A percentile compares a stretch with the other conserved stretches of the same genome.
These are phyloP conservation scores for Nakataea oryzae DNA, from an alignment of 2,329 filamentous ascomycete species.

Conservation along the genomic window DNA sequence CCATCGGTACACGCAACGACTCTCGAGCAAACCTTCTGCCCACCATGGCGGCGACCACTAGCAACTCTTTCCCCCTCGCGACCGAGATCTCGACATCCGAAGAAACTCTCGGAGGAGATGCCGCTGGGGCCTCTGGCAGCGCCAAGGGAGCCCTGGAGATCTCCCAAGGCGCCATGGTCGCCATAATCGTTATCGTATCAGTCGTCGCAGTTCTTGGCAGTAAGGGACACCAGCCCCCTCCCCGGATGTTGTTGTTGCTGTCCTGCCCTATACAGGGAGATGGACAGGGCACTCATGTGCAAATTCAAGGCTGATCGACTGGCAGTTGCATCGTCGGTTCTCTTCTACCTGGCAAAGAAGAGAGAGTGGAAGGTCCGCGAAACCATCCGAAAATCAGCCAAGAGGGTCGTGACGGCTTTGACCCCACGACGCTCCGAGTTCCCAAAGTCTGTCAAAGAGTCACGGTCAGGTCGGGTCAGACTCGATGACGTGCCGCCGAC, in stretches of 20 bases:
- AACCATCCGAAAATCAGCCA: constrained; percentile 58
- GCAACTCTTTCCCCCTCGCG: constrained; percentile 29
- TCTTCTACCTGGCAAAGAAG: constrained; percentile 77
- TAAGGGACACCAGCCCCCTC: constrained; percentile 23
- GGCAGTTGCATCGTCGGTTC: constrained; percentile 50
- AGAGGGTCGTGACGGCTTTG: constrained; percentile 48
- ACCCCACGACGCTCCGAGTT: constrained; percentile 54
- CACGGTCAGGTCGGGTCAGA: constrained; percentile 27
- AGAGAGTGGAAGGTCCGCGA: constrained; percentile 72
- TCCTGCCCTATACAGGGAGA: background rate
- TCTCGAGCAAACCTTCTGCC: background rate
- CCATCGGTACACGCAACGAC: background rate
- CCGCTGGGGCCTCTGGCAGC: constrained; percentile 55
- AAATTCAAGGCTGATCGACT: background rate
- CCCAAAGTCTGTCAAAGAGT: constrained; percentile 43
- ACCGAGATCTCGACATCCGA: constrained; percentile 26
- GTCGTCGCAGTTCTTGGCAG: constrained; percentile 58
- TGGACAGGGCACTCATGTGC: background rate
- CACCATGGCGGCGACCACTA: constrained; percentile 26
- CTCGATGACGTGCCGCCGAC: constrained; percentile 51
- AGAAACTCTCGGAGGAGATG: constrained; percentile 25
- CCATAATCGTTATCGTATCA: constrained; percentile 64
- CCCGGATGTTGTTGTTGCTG: constrained; percentile 1
- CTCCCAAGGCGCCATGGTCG: constrained; percentile 59
- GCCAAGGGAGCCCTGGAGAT: constrained; percentile 50